Evolutionary conservation across 164 flowering plant species (phyloP).

Genomic region (Chimonanthus salicifolius): DNA sequence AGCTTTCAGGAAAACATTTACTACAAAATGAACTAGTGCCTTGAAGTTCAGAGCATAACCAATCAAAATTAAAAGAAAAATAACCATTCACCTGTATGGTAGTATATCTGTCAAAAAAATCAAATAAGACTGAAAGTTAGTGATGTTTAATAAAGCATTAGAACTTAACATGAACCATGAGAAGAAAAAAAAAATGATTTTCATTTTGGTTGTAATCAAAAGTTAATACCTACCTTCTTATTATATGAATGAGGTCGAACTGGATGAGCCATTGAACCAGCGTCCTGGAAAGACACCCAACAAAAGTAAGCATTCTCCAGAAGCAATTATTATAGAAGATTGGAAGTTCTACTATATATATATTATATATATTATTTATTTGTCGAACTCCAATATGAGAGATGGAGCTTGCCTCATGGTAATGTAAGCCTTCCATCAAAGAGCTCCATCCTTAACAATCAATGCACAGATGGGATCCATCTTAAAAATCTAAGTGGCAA

Average conservation of each 20-base stretch:
- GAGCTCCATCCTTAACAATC: no score
- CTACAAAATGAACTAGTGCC: neutral
- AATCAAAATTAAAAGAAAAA: neutral
- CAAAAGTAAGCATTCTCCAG: constrained; percentile 4
- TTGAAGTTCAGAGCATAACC: neutral
- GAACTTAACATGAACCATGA: neutral
- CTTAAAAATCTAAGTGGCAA: no score
- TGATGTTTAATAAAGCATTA: constrained; percentile 2
- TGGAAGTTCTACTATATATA: no score
- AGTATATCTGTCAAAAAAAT: constrained; percentile 73
- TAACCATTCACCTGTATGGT: constrained; percentile 71
- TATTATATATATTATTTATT: no score
- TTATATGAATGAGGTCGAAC: constrained; percentile 96
- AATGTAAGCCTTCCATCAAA: no score
- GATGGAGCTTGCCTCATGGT: no score
- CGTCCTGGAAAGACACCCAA: constrained; percentile 51
- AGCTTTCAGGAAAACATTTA: neutral
- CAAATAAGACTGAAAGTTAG: constrained; percentile 12
- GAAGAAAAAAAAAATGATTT: neutral
- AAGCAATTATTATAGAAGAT: no score
- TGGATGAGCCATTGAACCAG: constrained; percentile 99
- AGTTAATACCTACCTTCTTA: constrained; percentile 63
- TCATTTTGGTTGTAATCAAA: no score
- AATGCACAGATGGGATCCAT: no score
- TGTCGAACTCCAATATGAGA: no score